phyloP scores from a whole-genome alignment of 495 filamentous ascomycete species.

The Hyaloscypha bicolor region DNA sequence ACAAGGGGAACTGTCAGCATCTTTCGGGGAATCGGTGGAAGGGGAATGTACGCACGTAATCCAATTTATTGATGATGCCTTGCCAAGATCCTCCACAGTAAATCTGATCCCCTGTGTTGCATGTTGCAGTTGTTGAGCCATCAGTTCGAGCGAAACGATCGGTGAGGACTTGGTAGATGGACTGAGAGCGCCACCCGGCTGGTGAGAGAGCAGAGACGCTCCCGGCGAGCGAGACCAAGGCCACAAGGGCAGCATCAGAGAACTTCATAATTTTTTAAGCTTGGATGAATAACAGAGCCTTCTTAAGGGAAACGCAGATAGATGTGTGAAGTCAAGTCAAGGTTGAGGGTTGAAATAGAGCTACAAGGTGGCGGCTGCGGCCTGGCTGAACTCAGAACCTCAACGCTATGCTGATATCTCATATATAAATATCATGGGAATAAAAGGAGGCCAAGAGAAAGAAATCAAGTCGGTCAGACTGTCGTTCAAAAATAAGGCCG shows the following conservation, averaged over 20 bases:
- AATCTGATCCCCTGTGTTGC: constrained; percentile 47
- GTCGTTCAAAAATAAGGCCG: not conserved
- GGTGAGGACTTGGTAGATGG: constrained; percentile 75
- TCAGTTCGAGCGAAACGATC: constrained; percentile 74
- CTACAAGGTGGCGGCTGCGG: not conserved
- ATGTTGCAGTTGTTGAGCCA: constrained; percentile 59
- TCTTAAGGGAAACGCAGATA: not conserved
- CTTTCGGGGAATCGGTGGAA: not conserved
- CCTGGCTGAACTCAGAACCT: not conserved
- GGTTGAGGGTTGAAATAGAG: not conserved
- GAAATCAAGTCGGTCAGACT: not conserved
- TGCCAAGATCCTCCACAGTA: constrained; percentile 80
- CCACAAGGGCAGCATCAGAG: constrained; percentile 3
- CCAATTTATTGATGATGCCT: constrained; percentile 70
- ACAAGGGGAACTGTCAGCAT: not conserved
- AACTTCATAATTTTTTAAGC: constrained; percentile 20
- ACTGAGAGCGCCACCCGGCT: constrained; percentile 61
- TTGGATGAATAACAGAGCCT: not conserved
- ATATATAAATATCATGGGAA: not conserved
- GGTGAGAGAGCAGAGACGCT: constrained; percentile 34
- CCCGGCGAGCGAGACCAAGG: constrained; percentile 4
- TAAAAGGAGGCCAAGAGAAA: not conserved
- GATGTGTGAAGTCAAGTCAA: not conserved
- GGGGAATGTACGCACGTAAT: constrained; percentile 41
- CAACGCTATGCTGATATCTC: not conserved